Evolutionary conservation across 148 eudicot genomes (phyloP), one percentile per base, ranked within the genome.

Genomic region (Fallopia convolvulus): DNA sequence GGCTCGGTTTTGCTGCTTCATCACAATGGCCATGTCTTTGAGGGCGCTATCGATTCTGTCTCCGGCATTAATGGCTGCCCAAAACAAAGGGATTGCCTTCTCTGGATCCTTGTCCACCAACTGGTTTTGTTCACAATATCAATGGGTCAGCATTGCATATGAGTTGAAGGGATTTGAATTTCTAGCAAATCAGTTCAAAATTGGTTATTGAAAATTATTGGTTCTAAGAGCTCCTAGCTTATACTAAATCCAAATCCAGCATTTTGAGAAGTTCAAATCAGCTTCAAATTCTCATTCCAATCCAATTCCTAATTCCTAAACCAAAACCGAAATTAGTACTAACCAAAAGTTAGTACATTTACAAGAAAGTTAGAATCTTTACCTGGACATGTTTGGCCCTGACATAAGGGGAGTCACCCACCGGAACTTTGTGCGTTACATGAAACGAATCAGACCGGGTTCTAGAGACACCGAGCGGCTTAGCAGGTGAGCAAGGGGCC

Each of bases 11-110:
- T 93, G 98, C 66, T 95, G 99, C 83, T 95, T 95, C 99, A 95
- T 93, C 1, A 95, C 99, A 81, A 95, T 89, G 44, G 99, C 99
- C 99, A 95, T 95, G 60, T 95, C 99, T 79, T 95, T 95, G 56
- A 95, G 82, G 46, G 98, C 98, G 85, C 98, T 93, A 58, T 93
- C 99, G 36, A 95, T 97, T 87, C 98, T 86, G 75, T 95, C 99
- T 42, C 99, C 99, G 0, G 99, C 94, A 76, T 95, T 95, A 17
- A 95, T 95, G 2, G 98, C 98, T 70, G 98, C 99, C 99, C 99
- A 95, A 36, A 95, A 95, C 83, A 95, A 32, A 0, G 99, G 98
- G 50, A 93, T 93, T 40, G 99, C 98, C 83, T 86, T 95, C 79
- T 93, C 98, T 9, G 99, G 99, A 76, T 95, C 99, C 88, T 95